These are phyloP conservation scores for Boletellus ananiceps DNA, from an alignment of 768 basidiomycete genomes.

Conservation along the genomic window DNA sequence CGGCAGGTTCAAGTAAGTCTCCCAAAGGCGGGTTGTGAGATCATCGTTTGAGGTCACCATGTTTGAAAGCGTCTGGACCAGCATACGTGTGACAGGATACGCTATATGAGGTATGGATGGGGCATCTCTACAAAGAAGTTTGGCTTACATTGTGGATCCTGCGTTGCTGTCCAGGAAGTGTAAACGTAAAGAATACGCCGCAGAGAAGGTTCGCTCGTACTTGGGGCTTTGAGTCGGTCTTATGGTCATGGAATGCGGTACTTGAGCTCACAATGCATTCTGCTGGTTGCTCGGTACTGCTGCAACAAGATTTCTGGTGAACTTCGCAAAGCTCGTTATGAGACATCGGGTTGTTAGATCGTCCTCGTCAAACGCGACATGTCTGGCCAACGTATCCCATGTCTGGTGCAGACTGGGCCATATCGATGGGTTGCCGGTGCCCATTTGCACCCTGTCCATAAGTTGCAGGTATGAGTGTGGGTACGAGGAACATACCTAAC, in stretches of 20 bases:
- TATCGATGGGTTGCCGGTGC: conserved; percentile 39
- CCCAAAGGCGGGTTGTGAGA: conserved; percentile 58
- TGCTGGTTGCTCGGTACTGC: conserved; percentile 69
- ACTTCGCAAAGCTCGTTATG: conserved; percentile 57
- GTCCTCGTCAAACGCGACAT: conserved; percentile 34
- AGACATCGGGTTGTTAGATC: conserved; percentile 36
- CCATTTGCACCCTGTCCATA: conserved; percentile 32
- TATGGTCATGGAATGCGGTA: background rate
- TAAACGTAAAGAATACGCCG: conserved; percentile 64
- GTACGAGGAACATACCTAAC: conserved; percentile 28
- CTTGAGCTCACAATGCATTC: conserved; percentile 59
- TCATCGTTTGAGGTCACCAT: conserved; percentile 69
- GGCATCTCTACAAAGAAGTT: conserved; percentile 2
- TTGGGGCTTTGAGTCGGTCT: conserved; percentile 28
- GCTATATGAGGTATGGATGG: conserved; percentile 38
- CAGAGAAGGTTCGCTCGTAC: conserved; percentile 68
- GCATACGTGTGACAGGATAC: conserved; percentile 55
- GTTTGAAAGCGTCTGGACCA: conserved; percentile 80
- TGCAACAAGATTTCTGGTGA: conserved; percentile 83
- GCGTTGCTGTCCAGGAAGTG: conserved; percentile 70
- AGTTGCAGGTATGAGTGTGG: background rate
- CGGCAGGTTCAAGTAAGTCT: conserved; percentile 56
- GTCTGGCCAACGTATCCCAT: conserved; percentile 41
- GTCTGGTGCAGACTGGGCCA: conserved; percentile 53
- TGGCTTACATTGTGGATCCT: conserved; percentile 53